Evolutionary conservation across 495 filamentous ascomycete genomes (phyloP), one percentile per base, ranked within the genome.

Genomic region (Lophium mytilinum): DNA sequence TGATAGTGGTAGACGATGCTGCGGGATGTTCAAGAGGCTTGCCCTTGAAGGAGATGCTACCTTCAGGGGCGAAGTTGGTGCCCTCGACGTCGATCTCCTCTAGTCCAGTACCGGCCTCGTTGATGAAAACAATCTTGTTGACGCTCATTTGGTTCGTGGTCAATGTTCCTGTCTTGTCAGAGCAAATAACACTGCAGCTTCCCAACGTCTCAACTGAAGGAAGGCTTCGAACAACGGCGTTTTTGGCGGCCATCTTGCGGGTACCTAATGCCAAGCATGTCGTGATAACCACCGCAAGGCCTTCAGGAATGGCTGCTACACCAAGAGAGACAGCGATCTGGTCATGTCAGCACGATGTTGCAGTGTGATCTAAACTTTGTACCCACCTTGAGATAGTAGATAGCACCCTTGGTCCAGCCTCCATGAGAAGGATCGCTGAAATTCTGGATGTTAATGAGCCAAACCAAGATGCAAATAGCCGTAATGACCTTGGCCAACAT

Each of bases 111-210:
- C 89, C 90, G 50, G 80, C 74, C 56, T 83, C 78, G 62, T 78
- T 84, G 64, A 99, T 75, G 68, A 88, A 88, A 33, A 96, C 87
- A 40, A 96, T 77, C 73, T 91, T 95, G 69, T 83, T 92, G 52
- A 96, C 94, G 66, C 93, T 96, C 94, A 99, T 99, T 73, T 99
- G 90, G 74, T 97, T 99, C 37, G 94, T 99, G 24, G 94, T 99
- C 68, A 99, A 74, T 19, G 94, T 99, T 60, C 94, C 94, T 1
- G 94, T 99, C 78, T 99, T 99, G 75, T 99, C 94, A n/a, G 94
- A 99, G 75, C 94, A 99, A 68, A 99, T 95, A 53, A 99, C 90
- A 67, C 93, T 97, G 78, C 94, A 99, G 79, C 94, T 97, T 66
- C 94, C 94, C 39, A 99, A 76, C 10, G 94, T 99, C 73, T 99